Base-by-base conservation (phyloP, 305 asterid species). In the Galium porrigens region DNA sequence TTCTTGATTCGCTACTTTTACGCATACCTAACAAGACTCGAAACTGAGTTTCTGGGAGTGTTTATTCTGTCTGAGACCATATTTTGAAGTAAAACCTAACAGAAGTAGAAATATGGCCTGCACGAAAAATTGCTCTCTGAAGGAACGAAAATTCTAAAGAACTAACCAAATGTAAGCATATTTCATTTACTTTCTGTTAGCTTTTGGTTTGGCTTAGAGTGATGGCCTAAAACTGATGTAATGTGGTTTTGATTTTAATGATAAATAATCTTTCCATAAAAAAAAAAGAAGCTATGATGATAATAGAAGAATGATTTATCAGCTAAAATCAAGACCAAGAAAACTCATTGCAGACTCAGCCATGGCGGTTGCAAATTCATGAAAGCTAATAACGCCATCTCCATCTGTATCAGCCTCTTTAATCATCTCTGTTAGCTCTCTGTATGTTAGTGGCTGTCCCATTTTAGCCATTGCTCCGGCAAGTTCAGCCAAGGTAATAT, bases 391-490 rank as follows among this genome's bases (percentile, higher is more conserved):
- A 20, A 75, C 83, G 15, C 92, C 92, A 68, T 85, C 89, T 5
- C 89, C 92, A 51, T 79, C 78, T 6, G 75, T 65, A 52, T 85
- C 89, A 20, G 86, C 88, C 60, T 85, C 92, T 57, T 64, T 67
- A 58, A 85, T 80, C 86, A 85, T 77, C 67, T 81, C 80, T 4
- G 67, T 79, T 0, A 83, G 76, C 78, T 85, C 89, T 0, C 77
- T 70, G 55, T 81, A 83, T 15, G 89, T 76, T 41, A 83, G 68
- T 17, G 86, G 82, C 61, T 78, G 85, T 0, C 88, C 85, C 78
- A 85, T 83, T 70, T 81, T 83, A 5, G 87, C 84, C 94, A 81
- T 85, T 39, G 78, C 69, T 22, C 84, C 80, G 0, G 87, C 89
- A 61, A 85, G 67, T 75, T 83, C 85, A 10, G 83, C 85, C 33